These are phyloP conservation scores for Stephanodiscus triporus DNA, from an alignment of 108 stramenopile genomes.

Conservation along the genomic window DNA sequence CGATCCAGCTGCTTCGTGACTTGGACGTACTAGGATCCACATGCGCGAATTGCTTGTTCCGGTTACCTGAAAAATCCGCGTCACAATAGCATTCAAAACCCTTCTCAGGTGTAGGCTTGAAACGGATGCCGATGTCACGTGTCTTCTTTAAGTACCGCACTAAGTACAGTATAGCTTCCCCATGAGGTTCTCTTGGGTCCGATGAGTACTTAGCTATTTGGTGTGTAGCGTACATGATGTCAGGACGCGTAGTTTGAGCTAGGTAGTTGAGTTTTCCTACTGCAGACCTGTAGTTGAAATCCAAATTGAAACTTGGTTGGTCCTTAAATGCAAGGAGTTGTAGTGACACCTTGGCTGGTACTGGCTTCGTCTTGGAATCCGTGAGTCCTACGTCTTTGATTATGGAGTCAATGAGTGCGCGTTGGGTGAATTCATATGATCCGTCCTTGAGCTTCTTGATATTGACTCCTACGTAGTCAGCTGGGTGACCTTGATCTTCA, in stretches of 20 bases:
- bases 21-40: conserved; percentile 3
- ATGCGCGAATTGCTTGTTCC: neutral
- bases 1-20: conserved; percentile 3
- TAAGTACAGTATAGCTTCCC: conserved; percentile 14
- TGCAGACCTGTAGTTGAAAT: conserved; percentile 42
- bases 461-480: conserved; percentile 57
- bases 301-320: conserved; percentile 3
- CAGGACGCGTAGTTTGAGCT: conserved; percentile 35
- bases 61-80: neutral
- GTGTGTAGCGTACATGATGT: conserved; percentile 51
- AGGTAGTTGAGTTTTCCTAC: conserved; percentile 48
- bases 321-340: neutral
- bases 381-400: conserved; percentile 9
- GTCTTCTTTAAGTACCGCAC: conserved; percentile 24
- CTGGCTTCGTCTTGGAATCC: neutral
- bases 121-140: conserved; percentile 1
- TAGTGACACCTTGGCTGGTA: neutral
- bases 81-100: conserved; percentile 15
- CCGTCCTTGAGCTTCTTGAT: conserved; percentile 35
- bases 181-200: neutral
- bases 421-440: conserved; percentile 43
- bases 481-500: conserved; percentile 45
- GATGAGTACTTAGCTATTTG: conserved; percentile 8
- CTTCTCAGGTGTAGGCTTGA: neutral
- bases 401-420: conserved; percentile 49